These are phyloP conservation scores for Metschnikowia kofuensis DNA, from an alignment of 805 yeast genomes.

Conservation along the genomic window DNA sequence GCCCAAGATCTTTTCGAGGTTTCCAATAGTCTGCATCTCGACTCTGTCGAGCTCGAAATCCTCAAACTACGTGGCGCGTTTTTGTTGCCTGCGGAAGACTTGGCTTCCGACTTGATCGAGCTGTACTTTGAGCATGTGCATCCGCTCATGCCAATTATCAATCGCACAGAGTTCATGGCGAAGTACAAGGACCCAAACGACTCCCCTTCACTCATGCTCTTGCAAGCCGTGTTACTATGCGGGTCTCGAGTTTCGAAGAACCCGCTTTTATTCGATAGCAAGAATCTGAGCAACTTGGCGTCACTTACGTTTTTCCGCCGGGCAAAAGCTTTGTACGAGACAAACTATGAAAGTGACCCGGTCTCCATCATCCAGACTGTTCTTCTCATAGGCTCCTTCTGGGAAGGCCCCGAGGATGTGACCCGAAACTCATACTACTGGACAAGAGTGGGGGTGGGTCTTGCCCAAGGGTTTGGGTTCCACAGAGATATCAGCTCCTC, in stretches of 20 bases:
- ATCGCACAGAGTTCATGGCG: constrained; percentile 58
- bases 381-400: constrained; percentile 60
- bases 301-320: constrained; percentile 56
- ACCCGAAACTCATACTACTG: constrained; percentile 66
- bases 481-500: constrained; percentile 54
- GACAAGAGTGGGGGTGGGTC: constrained; percentile 64
- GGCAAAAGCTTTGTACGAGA: constrained; percentile 72
- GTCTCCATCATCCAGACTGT: constrained; percentile 60
- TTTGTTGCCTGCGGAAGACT: constrained; percentile 56
- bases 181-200: constrained; percentile 52
- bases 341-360: constrained; percentile 65
- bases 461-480: constrained; percentile 75
- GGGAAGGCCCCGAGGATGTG: constrained; percentile 73
- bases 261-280: constrained; percentile 48
- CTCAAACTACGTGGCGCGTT: constrained; percentile 69
- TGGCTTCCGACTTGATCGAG: constrained; percentile 59
- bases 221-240: constrained; percentile 65
- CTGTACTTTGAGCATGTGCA: constrained; percentile 63
- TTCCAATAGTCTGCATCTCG: constrained; percentile 32
- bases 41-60: constrained; percentile 63
- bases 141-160: constrained; percentile 66
- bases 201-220: constrained; percentile 61
- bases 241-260: constrained; percentile 64
- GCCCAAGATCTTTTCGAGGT: constrained; percentile 39
- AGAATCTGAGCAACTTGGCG: constrained; percentile 53